Base-by-base conservation (phyloP, 495 filamentous ascomycete genomes). In the Trichoderma virens region DNA sequence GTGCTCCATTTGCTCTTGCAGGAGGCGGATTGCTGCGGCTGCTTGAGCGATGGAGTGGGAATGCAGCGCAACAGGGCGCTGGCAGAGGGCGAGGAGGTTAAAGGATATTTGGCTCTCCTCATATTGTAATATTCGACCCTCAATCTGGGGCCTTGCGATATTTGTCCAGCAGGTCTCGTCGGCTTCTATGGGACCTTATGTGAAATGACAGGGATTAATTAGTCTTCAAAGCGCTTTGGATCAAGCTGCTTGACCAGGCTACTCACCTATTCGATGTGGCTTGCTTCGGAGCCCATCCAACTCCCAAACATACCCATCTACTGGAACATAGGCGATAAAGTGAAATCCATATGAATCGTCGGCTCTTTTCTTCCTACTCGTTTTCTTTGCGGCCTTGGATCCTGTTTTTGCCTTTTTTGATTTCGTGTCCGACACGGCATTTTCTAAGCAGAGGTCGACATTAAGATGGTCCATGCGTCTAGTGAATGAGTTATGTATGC, bases 261-360 rank as follows among this genome's bases (percentile, higher is more conserved):
- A 72, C 78, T 69, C 76, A 88, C 91, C 90, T 35, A 96, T 76
- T 64, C 82, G 81, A 45, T 86, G 80, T 14, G 94, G 94, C 66
- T 86, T 83, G 34, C 78, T 76, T 73, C 92, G 85, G 6, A 98
- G 78, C 2, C 94, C 94, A 71, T 98, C 94, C 6, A 98, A 86
- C 66, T 91, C 90, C 91, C 92, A 98, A 18, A 96, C 81, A 38
- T 85, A 78, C 6, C 84, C 86, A 43, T 85, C 79, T 20, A 88
- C 82, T 14, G 93, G 92, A 51, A 97, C 87, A 70, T 90, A 96
- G 4, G 92, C 92, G 66, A 96, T 89, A 72, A 93, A 98, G 70
- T 98, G 94, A 67, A 88, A 94, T 1, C 80, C 83, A 3, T 77
- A 73, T 0, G 35, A 66, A 3, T 71, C 66, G 3, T 47, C 64